These are phyloP conservation scores for Penicillium nordicum DNA, from an alignment of 2,329 filamentous ascomycete genomes.

Conservation along the genomic window DNA sequence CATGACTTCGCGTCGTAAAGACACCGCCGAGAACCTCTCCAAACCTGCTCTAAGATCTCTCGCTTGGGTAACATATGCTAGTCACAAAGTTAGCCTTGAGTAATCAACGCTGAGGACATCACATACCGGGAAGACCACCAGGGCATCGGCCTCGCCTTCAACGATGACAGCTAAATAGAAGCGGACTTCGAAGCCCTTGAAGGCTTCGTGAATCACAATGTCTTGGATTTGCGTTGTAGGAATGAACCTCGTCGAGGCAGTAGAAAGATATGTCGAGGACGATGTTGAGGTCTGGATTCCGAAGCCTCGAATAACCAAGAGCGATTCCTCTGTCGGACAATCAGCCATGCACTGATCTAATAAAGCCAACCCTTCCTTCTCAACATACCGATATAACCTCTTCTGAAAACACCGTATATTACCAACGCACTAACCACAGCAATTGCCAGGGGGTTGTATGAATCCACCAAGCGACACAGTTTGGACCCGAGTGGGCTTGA, in stretches of 20 bases:
- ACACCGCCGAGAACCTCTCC: conserved; percentile 79
- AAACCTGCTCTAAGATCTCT: conserved; percentile 78
- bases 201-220: conserved; percentile 91
- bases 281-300: conserved; percentile 84
- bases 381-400: conserved; percentile 50
- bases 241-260: conserved; percentile 69
- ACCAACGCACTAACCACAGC: conserved; percentile 37
- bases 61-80: conserved; percentile 67
- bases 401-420: conserved; percentile 46
- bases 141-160: conserved; percentile 78
- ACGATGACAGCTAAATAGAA: conserved; percentile 90
- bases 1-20: conserved; percentile 66
- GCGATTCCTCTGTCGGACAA: conserved; percentile 66
- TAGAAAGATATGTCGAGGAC: conserved; percentile 63
- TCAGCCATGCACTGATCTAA: not conserved
- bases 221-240: conserved; percentile 90
- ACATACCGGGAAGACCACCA: conserved; percentile 86
- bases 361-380: not conserved
- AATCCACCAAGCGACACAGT: conserved; percentile 37
- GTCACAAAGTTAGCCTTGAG: conserved; percentile 4
- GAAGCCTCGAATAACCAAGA: conserved; percentile 82
- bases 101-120: not conserved
- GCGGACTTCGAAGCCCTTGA: conserved; percentile 82
- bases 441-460: conserved; percentile 44
- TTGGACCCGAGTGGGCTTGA: conserved; percentile 31